Percentiles rank a stretch among this genome's conserved stretches.
Evolutionary conservation across 192 early-diverging fungal genomes (phyloP).

Genomic region (Coemansia furcata): DNA sequence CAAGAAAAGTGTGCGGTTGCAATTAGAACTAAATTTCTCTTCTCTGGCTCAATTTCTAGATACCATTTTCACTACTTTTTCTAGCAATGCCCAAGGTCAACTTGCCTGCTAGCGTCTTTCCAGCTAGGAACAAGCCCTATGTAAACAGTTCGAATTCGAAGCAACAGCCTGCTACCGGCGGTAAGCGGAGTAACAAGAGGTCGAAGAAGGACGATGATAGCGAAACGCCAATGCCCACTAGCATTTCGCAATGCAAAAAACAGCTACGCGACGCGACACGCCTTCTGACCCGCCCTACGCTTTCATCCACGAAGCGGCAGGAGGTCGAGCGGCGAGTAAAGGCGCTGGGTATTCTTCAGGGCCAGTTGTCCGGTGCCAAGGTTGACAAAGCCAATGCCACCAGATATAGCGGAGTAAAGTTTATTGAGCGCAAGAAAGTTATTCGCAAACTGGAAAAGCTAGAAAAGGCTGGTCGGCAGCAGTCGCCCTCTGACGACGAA

Average conservation of each 20-base stretch:
- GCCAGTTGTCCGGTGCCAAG: conserved; percentile 18
- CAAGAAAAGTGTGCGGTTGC: too few species aligned
- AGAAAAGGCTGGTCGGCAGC: conserved; percentile 1
- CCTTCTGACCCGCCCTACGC: conserved; percentile 2
- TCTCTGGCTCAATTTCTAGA: background rate
- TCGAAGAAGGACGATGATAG: background rate
- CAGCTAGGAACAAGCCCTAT: background rate
- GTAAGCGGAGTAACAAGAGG: background rate
- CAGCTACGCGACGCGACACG: conserved; percentile 31
- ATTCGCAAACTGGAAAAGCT: conserved; percentile 25
- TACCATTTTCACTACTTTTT: background rate
- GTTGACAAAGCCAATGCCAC: conserved; percentile 29
- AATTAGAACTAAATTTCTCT: background rate
- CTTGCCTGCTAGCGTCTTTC: background rate
- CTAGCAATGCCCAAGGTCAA: background rate
- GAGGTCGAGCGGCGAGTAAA: conserved; percentile 40
- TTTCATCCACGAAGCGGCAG: conserved; percentile 24
- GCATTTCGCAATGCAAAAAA: conserved; percentile 34
- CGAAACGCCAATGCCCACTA: conserved; percentile 16
- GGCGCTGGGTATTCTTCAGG: conserved; percentile 16
- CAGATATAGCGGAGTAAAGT: conserved; percentile 38
- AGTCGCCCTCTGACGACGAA: background rate
- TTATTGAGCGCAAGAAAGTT: conserved; percentile 49
- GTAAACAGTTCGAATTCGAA: background rate
- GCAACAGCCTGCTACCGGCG: background rate